Evolutionary conservation across 2,329 filamentous ascomycete genomes (phyloP), one percentile per base, ranked within the genome.

Genomic region (Metarhizium rileyi): DNA sequence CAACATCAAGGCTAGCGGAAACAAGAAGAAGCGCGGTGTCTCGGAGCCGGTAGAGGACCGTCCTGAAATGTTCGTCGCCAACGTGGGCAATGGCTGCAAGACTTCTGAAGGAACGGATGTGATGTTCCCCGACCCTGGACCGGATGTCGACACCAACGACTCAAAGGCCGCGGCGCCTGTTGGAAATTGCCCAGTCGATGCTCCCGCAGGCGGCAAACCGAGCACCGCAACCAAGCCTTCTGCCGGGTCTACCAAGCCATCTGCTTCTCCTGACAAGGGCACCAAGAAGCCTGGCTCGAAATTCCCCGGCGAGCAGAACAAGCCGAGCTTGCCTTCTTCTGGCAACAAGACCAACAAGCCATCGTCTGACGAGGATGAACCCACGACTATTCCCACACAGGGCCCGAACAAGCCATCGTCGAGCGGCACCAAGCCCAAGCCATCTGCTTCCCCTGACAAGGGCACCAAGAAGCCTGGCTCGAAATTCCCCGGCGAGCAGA

Each of bases 51-150:
- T 84, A 59, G 65, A 68, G 35, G 63, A 64, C 26, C 75, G 84
- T 0, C 83, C 85, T 0, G 63, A 72, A 18, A 74, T 88, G 61
- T 88, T 87, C 62, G 71, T 80, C 36, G 84, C 82, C 60, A 87
- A 87, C 61, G 64, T 86, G 35, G 66, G 65, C 20, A 75, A 77
- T 36, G 70, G 66, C 28, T 86, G 83, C 64, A 67, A 62, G 22
- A 83, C 79, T 10, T 65, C 65, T 1, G 76, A 80, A 53, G 70
- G 71, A 16, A 63, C 71, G 45, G 77, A 84, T 52, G 73, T 84
- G 20, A 61, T 73, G 51, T 87, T 82, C 66, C 83, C 84, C n/a
- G 62, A 78, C 40, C 80, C 83, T 1, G 84, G 84, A 9, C 65
- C 70, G 2, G 70, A 74, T 50, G 70, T 79, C 12, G 36, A 46